phyloP scores from a whole-genome alignment of 176 grass and related monocot genomes.

The Elaeis guineensis region DNA sequence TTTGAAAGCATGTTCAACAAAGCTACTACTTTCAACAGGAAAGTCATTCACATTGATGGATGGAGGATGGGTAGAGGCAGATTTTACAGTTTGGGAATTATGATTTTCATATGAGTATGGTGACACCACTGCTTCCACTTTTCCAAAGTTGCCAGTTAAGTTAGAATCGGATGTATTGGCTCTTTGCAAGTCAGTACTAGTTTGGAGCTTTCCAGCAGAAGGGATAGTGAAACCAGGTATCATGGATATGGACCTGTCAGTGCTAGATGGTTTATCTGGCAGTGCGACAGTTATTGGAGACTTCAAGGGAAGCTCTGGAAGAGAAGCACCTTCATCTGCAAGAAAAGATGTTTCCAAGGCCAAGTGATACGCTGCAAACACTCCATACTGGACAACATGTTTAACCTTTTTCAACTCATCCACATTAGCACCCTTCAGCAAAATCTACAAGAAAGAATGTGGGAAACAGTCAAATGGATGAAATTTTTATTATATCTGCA shows the following conservation, averaged over 20 bases:
- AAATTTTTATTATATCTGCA: too few species aligned
- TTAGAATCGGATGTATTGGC: slow-evolving; percentile 24
- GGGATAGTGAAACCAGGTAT: slow-evolving; percentile 50
- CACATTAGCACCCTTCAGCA: slow-evolving; percentile 72
- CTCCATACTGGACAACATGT: slow-evolving; percentile 94
- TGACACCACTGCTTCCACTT: slow-evolving; percentile 17
- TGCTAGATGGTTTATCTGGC: slow-evolving; percentile 74
- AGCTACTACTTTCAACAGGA: slow-evolving; percentile 17
- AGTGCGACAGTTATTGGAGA: slow-evolving; percentile 82
- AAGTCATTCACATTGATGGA: neutral
- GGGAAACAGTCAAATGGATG: too few species aligned
- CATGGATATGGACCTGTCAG: slow-evolving; percentile 72
- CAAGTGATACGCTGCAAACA: slow-evolving; percentile 98
- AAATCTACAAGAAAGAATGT: slow-evolving; percentile 47
- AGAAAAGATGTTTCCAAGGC: slow-evolving; percentile 98
- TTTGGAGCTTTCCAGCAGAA: slow-evolving; percentile 26
- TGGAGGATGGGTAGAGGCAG: slow-evolving; percentile 6
- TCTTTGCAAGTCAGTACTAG: slow-evolving; percentile 25
- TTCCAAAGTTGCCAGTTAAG: slow-evolving; percentile 15
- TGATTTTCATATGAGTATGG: slow-evolving; percentile 19
- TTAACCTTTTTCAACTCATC: slow-evolving; percentile 96
- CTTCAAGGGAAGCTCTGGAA: slow-evolving; percentile 84
- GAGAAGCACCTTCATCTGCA: slow-evolving; percentile 95
- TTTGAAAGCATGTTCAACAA: slow-evolving; percentile 22
- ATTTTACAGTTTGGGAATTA: slow-evolving; percentile 9